These are phyloP conservation scores for Schoenoplectus tabernaemontani DNA, from an alignment of 202 grass and related monocot genomes.

Conservation along the genomic window DNA sequence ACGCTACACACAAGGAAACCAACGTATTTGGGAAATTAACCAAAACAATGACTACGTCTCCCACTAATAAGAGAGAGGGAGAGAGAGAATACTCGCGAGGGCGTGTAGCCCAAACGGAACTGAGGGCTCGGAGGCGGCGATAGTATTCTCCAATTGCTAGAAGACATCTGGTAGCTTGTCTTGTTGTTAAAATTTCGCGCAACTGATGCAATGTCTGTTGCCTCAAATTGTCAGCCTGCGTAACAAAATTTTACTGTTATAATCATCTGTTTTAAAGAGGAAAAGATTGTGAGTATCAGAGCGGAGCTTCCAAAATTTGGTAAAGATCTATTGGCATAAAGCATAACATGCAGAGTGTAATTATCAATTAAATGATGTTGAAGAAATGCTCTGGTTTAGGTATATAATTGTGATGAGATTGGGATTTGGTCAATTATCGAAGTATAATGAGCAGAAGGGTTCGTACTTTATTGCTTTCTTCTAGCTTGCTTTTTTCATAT, in stretches of 20 bases:
- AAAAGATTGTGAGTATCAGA: neutral
- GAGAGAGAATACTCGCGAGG: constrained; percentile 52
- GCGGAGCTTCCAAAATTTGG: neutral
- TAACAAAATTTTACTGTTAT: neutral
- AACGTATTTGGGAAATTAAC: neutral
- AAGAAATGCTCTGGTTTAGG: neutral
- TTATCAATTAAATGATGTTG: neutral
- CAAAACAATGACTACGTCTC: neutral
- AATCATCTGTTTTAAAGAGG: neutral
- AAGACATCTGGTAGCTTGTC: constrained; percentile 70
- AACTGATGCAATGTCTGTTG: constrained; percentile 80
- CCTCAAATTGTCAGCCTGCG: constrained; percentile 88
- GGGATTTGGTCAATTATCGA: constrained; percentile 15
- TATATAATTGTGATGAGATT: constrained; percentile 11
- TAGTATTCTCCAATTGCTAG: constrained; percentile 89
- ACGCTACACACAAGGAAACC: neutral
- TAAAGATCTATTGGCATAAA: constrained; percentile 13
- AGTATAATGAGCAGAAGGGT: neutral
- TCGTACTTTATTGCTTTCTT: neutral
- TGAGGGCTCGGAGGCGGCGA: constrained; percentile 71
- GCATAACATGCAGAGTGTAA: constrained; percentile 21
- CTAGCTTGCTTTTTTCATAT: neutral
- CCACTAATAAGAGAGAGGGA: neutral
- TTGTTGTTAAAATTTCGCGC: constrained; percentile 59
- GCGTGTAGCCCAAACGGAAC: constrained; percentile 74